Evolutionary conservation across 108 stramenopile genomes (phyloP).

Genomic region (Cyclostephanos tholiformis): DNA sequence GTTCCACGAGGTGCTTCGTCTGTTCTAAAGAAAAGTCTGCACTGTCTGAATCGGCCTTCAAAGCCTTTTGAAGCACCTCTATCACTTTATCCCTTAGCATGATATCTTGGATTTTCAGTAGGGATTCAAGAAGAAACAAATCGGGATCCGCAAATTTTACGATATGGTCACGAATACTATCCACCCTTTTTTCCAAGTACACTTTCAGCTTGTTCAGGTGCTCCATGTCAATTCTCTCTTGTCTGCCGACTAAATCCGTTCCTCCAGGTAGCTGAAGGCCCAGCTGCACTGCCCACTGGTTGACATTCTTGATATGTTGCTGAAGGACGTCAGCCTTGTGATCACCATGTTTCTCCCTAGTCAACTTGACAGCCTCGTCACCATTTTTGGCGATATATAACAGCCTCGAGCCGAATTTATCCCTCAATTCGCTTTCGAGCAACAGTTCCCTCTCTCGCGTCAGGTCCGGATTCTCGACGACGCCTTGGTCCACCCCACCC

Average conservation of each 20-base stretch:
- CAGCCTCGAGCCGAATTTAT: conserved; percentile 59
- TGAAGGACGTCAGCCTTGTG: conserved; percentile 54
- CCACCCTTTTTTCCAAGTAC: conserved; percentile 60
- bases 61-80: conserved; percentile 9
- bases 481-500: conserved; percentile 6
- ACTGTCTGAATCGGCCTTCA: conserved; percentile 40
- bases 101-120: conserved; percentile 53
- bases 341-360: conserved; percentile 43
- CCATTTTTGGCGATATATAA: conserved; percentile 66
- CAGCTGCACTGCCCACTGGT: conserved; percentile 56
- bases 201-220: conserved; percentile 55
- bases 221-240: conserved; percentile 29
- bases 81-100: conserved; percentile 21
- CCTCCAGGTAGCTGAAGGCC: conserved; percentile 34
- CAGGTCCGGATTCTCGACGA: conserved; percentile 16
- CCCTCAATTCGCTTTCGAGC: conserved; percentile 46
- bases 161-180: conserved; percentile 71
- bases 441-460: conserved; percentile 42
- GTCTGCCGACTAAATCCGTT: background rate
- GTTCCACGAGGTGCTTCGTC: conserved; percentile 34
- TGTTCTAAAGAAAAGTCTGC: conserved; percentile 47
- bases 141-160: conserved; percentile 72
- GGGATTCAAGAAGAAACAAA: conserved; percentile 62
- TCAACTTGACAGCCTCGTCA: conserved; percentile 52
- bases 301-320: conserved; percentile 58